Evolutionary conservation across 1,139 yeast species (phyloP), one percentile per base, ranked within the genome.

Genomic region (Zygosaccharomyces sapae): DNA sequence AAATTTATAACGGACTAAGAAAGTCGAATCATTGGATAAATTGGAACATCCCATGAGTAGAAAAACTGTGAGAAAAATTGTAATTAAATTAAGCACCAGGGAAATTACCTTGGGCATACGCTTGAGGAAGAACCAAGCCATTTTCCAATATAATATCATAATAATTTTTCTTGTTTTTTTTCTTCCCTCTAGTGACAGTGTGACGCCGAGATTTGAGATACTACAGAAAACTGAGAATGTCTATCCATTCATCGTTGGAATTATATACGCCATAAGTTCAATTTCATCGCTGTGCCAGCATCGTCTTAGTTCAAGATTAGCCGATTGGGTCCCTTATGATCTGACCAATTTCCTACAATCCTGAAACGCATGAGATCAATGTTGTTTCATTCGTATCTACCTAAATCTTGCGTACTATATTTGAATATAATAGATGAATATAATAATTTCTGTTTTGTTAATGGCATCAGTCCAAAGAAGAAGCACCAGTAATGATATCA

Each of bases 401-500:
- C 24, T 37, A 37, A 37, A 24, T 30, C 29, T 18, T 19, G 40
- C 31, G 31, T 27, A 27, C 31, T 24, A 37, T 19, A 33, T 13
- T 16, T 24, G 40, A 37, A 37, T 37, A 24, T 43, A 43, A 49
- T 47, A 41, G 46, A 46, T 45, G 52, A 49, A 49, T 49, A 49
- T 49, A 47, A 49, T 46, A 44, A 16, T 16, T 16, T 16, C 16
- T 16, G 38, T 38, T 40, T 33, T 33, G 40, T 30, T 18, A 29
- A 19, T 16, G 39, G 18, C 25, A 47, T 68, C 86, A 92, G 76
- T 86, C 96, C 77, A 90, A 83, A 54, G 97, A 88, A 57, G 97
- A 87, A 68, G 97, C 98, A 88, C 98, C 98, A 68, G 98, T 92
- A 73, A 92, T 90, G 70, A 92, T 92, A 77, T 92, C 98, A 68